These are phyloP conservation scores for Podospora didyma DNA, from an alignment of 495 filamentous ascomycete genomes.

Conservation along the genomic window DNA sequence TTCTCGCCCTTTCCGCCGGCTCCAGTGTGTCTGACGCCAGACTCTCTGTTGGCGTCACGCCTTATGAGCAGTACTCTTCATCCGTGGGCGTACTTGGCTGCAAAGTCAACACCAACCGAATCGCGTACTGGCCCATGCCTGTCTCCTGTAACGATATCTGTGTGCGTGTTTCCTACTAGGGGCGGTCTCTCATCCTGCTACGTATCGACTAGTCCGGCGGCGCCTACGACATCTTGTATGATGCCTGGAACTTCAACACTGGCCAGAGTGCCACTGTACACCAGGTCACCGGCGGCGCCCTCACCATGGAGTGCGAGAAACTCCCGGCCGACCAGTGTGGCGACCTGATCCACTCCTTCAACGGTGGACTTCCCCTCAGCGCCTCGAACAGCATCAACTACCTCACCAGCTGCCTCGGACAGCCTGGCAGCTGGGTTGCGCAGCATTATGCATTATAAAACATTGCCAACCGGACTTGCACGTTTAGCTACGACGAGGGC, in stretches of 20 bases:
- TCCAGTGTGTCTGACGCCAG: conserved; percentile 18
- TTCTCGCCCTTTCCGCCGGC: conserved; percentile 21
- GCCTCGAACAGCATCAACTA: conserved; percentile 49
- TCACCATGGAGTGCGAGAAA: conserved; percentile 39
- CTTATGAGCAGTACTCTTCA: conserved; percentile 47
- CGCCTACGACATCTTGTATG: conserved; percentile 47
- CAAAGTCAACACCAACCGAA: conserved; percentile 44
- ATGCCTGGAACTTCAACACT: conserved; percentile 47
- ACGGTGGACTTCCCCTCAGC: conserved; percentile 41
- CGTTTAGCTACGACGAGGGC: conserved; percentile 40
- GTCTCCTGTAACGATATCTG: conserved; percentile 48
- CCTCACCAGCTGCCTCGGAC: conserved; percentile 37
- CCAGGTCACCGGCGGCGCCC: conserved; percentile 38
- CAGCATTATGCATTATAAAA: conserved; percentile 42
- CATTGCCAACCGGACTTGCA: conserved; percentile 39
- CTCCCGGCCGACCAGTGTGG: conserved; percentile 32
- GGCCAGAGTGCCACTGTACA: conserved; percentile 39
- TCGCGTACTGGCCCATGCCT: conserved; percentile 45
- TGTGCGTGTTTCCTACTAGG: conserved; percentile 39
- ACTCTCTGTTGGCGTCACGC: conserved; percentile 42
- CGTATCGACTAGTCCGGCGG: conserved; percentile 45
- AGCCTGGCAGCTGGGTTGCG: conserved; percentile 37
- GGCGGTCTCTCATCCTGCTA: conserved; percentile 38
- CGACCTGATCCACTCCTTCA: conserved; percentile 37
- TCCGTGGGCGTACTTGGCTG: conserved; percentile 47